phyloP scores from a whole-genome alignment of 768 basidiomycete species.

The Tulasnella sp. region DNA sequence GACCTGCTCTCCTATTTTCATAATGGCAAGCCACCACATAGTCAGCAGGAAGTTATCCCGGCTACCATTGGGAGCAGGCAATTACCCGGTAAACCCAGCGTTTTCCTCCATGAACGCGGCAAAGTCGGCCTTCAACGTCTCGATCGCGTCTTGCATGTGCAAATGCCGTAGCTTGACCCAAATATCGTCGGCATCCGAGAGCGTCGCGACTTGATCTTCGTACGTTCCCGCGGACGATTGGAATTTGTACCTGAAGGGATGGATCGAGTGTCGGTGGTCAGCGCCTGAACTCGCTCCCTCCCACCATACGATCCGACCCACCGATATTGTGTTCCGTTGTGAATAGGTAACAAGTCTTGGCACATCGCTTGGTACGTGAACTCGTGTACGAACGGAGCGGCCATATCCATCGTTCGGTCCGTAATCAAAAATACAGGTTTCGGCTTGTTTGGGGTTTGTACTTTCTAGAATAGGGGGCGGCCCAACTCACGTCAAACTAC shows the following conservation, averaged over 20 bases:
- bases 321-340: constrained; percentile 83
- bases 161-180: constrained; percentile 93
- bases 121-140: constrained; percentile 95
- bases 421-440: constrained; percentile 84
- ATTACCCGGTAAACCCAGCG: constrained; percentile 87
- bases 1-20: constrained; percentile 55
- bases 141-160: constrained; percentile 98
- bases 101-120: constrained; percentile 92
- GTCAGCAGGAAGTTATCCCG: not conserved
- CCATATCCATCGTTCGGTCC: constrained; percentile 92
- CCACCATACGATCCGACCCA: constrained; percentile 49
- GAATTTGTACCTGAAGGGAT: constrained; percentile 73
- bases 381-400: constrained; percentile 89
- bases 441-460: constrained; percentile 51
- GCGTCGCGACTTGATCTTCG: constrained; percentile 81
- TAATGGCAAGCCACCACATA: not conserved
- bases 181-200: constrained; percentile 84
- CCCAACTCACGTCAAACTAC: constrained; percentile 22
- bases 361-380: constrained; percentile 99
- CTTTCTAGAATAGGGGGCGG: constrained; percentile 34
- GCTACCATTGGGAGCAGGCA: constrained; percentile 11
- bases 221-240: constrained; percentile 78
- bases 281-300: not conserved
- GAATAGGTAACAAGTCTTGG: constrained; percentile 85
- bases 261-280: constrained; percentile 7